Conservation (phyloP, 2,329 filamentous ascomycete genomes). For the Hypoxylon sp. region DNA sequence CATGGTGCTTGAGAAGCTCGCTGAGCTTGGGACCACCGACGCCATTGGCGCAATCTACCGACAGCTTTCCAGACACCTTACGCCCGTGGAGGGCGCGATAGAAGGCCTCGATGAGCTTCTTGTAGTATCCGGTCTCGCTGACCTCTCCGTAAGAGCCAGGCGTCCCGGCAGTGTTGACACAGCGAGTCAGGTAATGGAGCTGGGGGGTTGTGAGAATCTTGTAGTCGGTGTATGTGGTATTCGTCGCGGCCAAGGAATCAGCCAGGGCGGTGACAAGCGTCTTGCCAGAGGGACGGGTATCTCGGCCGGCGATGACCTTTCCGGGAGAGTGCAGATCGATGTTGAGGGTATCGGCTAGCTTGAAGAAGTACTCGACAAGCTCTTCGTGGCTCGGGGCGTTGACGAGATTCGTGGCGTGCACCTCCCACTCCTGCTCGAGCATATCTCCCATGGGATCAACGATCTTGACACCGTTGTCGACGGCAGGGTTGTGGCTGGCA, state of each 20-base stretch:
- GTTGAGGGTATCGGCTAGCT: conserved; percentile 77
- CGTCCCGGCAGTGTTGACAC: conserved; percentile 90
- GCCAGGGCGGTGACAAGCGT: conserved; percentile 80
- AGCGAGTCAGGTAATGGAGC: conserved; percentile 94
- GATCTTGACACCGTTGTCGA: conserved; percentile 93
- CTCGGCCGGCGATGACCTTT: conserved; percentile 87
- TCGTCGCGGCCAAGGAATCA: conserved; percentile 79
- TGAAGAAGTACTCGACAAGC: conserved; percentile 78
- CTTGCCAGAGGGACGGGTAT: conserved; percentile 91
- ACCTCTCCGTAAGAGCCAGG: conserved; percentile 87
- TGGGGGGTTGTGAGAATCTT: conserved; percentile 97
- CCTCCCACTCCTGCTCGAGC: conserved; percentile 95
- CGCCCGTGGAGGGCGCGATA: conserved; percentile 80
- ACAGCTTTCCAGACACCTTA: conserved; percentile 76
- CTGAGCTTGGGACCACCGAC: conserved; percentile 91
- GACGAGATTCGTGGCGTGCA: conserved; percentile 85
- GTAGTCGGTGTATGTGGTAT: conserved; percentile 80
- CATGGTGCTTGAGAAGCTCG: conserved; percentile 85
- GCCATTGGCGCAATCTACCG: conserved; percentile 95
- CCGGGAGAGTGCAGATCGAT: conserved; percentile 75
- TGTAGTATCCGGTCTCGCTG: conserved; percentile 92
- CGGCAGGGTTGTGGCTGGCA: conserved; percentile 88
- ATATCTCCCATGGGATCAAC: conserved; percentile 98
- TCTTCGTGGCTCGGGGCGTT: conserved; percentile 80
- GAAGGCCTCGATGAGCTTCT: conserved; percentile 88